Percentiles rank a stretch among this genome's conserved stretches.
Evolutionary conservation across 2,329 filamentous ascomycete genomes (phyloP).

Genomic region (Fusarium goolgardi): DNA sequence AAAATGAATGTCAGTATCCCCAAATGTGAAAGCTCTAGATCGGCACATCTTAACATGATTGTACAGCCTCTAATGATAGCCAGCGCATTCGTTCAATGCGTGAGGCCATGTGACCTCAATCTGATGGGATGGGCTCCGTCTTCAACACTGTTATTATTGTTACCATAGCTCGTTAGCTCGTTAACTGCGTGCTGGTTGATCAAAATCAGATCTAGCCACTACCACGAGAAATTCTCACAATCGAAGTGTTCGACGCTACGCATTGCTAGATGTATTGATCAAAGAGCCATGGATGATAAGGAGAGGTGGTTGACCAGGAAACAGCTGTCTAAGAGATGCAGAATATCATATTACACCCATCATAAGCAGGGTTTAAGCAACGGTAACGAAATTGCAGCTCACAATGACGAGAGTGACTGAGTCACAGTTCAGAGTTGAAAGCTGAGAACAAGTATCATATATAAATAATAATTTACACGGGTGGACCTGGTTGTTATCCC

Average conservation of each 20-base stretch:
- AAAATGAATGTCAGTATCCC: background rate
- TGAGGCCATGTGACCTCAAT: background rate
- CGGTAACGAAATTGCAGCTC: constrained; percentile 11
- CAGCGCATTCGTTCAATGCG: background rate
- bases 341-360: background rate
- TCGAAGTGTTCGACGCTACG: background rate
- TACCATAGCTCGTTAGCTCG: background rate
- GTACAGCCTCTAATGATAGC: background rate
- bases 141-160: background rate
- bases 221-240: background rate
- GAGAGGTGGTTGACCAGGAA: background rate
- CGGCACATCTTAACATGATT: background rate
- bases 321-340: background rate
- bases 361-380: background rate
- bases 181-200: background rate
- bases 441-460: background rate
- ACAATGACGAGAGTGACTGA: background rate
- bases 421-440: background rate
- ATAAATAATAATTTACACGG: background rate
- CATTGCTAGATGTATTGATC: background rate
- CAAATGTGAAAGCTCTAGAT: background rate
- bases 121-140: background rate
- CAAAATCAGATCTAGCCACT: background rate
- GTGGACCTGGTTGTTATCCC: constrained; percentile 5
- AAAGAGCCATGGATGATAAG: background rate